Percentiles rank a stretch among this genome's conserved stretches.
phyloP scores from a whole-genome alignment of 129 eudicot species.

The Daucus carota region DH1_v3.0 NC_030387.2:32918001-32918500 shows the following conservation, averaged over 20 bases:
- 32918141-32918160: conserved; percentile 26
- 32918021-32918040: conserved; percentile 23
- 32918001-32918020: conserved; percentile 42
- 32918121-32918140: conserved; percentile 29
- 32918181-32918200: conserved; percentile 48
- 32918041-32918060: conserved; percentile 28
- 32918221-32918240: conserved; percentile 61
- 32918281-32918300: conserved; percentile 26
- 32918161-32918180: conserved; percentile 35
- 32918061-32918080: conserved; percentile 47
- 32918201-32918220: conserved; percentile 55
- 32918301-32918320: conserved; percentile 11
- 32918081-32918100: conserved; percentile 35
- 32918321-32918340: background rate
- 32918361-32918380: background rate
- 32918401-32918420: background rate
- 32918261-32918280: conserved; percentile 27
- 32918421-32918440: background rate
- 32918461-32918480: background rate
- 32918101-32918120: conserved; percentile 23
- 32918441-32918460: background rate
- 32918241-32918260: conserved; percentile 74
- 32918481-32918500: background rate
- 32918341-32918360: conserved; percentile 2
- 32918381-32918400: background rate